phyloP scores from a whole-genome alignment of 805 yeast genomes.

The Schwanniomyces pseudopolymorphus region DNA sequence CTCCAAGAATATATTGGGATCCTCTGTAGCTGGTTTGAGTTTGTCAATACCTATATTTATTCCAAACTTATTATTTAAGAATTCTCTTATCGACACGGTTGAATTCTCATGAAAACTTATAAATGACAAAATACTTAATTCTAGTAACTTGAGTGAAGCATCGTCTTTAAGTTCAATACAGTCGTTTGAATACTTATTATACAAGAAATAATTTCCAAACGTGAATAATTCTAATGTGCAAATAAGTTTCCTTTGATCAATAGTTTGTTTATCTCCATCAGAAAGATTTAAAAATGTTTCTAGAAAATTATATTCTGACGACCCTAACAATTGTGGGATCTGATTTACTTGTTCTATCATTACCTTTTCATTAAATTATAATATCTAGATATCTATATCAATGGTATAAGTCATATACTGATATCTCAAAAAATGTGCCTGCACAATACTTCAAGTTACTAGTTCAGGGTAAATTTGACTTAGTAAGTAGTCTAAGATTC shows the following conservation, averaged over 20 bases:
- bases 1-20: constrained; percentile 13
- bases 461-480: constrained; percentile 24
- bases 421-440: background rate
- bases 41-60: constrained; percentile 11
- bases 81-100: constrained; percentile 8
- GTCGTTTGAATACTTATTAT: constrained; percentile 14
- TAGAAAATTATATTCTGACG: background rate
- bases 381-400: background rate
- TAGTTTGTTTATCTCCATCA: background rate
- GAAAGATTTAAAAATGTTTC: background rate
- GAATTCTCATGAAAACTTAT: constrained; percentile 22
- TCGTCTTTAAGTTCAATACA: constrained; percentile 14
- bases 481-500: constrained; percentile 21
- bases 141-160: constrained; percentile 22
- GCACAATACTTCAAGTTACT: constrained; percentile 1
- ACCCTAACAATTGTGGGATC: background rate
- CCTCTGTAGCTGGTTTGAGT: background rate
- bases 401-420: background rate
- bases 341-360: background rate
- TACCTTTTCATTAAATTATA: background rate
- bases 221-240: constrained; percentile 39
- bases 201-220: constrained; percentile 31
- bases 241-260: constrained; percentile 3
- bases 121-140: constrained; percentile 25
- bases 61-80: constrained; percentile 13